These are phyloP conservation scores for Penicillium arizonense DNA, from an alignment of 495 filamentous ascomycete genomes.

Conservation along the genomic window DNA sequence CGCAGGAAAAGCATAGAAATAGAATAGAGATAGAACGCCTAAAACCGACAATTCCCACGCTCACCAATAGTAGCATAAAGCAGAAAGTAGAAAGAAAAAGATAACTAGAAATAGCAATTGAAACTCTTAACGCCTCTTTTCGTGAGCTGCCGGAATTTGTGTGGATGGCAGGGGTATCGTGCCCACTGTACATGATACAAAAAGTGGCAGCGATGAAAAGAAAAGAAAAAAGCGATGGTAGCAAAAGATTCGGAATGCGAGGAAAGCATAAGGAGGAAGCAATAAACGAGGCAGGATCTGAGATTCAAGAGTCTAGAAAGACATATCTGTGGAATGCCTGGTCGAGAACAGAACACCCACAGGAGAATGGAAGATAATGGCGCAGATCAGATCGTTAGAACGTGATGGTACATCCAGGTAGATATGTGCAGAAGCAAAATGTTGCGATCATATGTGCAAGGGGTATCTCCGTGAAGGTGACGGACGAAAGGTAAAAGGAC, in stretches of 20 bases:
- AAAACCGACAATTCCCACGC: conserved; percentile 11
- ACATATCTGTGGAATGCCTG: conserved; percentile 11
- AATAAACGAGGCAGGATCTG: conserved; percentile 2
- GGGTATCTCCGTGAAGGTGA: conserved; percentile 22
- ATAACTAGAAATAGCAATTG: neutral
- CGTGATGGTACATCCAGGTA: conserved; percentile 38
- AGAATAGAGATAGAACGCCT: neutral
- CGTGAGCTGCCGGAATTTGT: conserved; percentile 16
- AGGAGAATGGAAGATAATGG: conserved; percentile 13
- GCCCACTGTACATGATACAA: conserved; percentile 19
- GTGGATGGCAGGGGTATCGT: conserved; percentile 26
- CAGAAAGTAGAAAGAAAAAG: conserved; percentile 4
- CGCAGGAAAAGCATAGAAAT: too few relatives aligned
- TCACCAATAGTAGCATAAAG: conserved; percentile 14
- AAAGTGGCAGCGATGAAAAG: conserved; percentile 9
- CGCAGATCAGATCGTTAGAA: conserved; percentile 21
- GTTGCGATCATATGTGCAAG: conserved; percentile 25
- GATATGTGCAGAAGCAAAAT: conserved; percentile 35
- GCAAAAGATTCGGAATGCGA: conserved; percentile 10
- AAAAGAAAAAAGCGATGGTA: conserved; percentile 12
- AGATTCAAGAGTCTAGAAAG: conserved; percentile 20
- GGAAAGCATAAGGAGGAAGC: conserved; percentile 13
- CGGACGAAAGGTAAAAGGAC: conserved; percentile 13
- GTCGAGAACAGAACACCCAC: neutral
- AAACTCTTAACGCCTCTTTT: conserved; percentile 26